Evolutionary conservation across 768 basidiomycete species (phyloP).

Genomic region (Auricularia heimuer): DNA sequence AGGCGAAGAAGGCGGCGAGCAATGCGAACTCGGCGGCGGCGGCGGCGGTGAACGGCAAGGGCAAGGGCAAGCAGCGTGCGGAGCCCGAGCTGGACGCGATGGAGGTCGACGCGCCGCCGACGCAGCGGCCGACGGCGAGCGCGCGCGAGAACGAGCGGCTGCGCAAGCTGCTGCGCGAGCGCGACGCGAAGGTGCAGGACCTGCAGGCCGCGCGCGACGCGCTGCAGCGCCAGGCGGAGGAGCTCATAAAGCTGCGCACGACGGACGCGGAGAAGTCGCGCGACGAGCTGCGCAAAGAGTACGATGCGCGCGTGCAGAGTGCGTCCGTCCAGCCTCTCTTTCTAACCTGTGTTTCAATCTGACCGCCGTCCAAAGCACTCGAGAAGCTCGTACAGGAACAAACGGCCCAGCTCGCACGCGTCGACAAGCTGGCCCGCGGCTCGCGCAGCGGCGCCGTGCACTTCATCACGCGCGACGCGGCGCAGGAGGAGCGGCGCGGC

Average conservation of each 20-base stretch:
- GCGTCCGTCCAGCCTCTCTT: constrained; percentile 9
- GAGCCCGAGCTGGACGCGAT: background rate
- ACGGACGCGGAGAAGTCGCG: constrained; percentile 58
- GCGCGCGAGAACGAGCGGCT: background rate
- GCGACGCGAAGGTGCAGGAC: too few species aligned
- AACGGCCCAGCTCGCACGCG: constrained; percentile 40
- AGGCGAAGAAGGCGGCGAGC: background rate
- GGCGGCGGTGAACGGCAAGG: background rate
- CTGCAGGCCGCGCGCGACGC: constrained; percentile 13
- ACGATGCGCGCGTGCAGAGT: constrained; percentile 47
- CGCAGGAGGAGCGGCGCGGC: constrained; percentile 53
- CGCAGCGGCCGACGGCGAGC: background rate
- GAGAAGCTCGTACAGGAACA: constrained; percentile 47
- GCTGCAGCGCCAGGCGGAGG: constrained; percentile 47
- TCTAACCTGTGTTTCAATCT: constrained; percentile 3
- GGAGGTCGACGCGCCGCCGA: background rate
- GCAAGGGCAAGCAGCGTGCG: background rate
- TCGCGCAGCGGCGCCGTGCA: constrained; percentile 37
- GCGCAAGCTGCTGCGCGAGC: background rate
- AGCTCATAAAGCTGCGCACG: constrained; percentile 43
- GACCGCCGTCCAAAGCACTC: constrained; percentile 35
- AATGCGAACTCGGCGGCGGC: background rate
- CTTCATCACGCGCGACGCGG: constrained; percentile 63
- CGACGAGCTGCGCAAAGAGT: constrained; percentile 38
- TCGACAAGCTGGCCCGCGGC: constrained; percentile 43